Evolutionary conservation across 805 yeast species (phyloP).

Genomic region (Kurtzmaniella fragi): DNA sequence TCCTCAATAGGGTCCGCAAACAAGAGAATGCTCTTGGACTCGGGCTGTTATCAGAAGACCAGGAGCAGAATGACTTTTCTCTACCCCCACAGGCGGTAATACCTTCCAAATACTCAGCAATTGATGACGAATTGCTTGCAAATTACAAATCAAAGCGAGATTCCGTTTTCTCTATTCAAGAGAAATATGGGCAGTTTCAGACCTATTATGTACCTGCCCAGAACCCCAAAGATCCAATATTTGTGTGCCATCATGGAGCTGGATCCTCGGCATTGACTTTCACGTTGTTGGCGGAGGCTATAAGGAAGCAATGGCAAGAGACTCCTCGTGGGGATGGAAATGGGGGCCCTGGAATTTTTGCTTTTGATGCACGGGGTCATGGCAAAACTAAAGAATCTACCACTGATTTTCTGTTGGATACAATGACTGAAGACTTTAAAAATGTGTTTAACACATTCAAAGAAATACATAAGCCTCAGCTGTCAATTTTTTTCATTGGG

Average conservation of each 20-base stretch:
- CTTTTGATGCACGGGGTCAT: slow-evolving; percentile 85
- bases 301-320: slow-evolving; percentile 15
- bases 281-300: slow-evolving; percentile 43
- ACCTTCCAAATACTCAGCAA: not conserved
- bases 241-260: slow-evolving; percentile 89
- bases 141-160: not conserved
- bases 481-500: slow-evolving; percentile 61
- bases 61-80: not conserved
- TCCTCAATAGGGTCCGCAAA: slow-evolving; percentile 18
- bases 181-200: slow-evolving; percentile 18
- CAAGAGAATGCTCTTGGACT: slow-evolving; percentile 19
- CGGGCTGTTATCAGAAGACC: slow-evolving; percentile 13
- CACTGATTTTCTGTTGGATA: slow-evolving; percentile 38
- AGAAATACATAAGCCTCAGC: slow-evolving; percentile 7
- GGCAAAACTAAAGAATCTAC: slow-evolving; percentile 38
- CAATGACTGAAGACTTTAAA: slow-evolving; percentile 55
- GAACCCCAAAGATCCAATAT: slow-evolving; percentile 42
- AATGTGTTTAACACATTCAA: slow-evolving; percentile 40
- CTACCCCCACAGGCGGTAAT: not conserved
- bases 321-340: slow-evolving; percentile 8
- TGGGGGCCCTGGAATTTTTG: slow-evolving; percentile 50
- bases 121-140: not conserved
- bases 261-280: slow-evolving; percentile 85
- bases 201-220: slow-evolving; percentile 56
- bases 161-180: not conserved